Evolutionary conservation across 345 rosid genomes (phyloP).

Genomic region (Chamaenerion angustifolium): DNA sequence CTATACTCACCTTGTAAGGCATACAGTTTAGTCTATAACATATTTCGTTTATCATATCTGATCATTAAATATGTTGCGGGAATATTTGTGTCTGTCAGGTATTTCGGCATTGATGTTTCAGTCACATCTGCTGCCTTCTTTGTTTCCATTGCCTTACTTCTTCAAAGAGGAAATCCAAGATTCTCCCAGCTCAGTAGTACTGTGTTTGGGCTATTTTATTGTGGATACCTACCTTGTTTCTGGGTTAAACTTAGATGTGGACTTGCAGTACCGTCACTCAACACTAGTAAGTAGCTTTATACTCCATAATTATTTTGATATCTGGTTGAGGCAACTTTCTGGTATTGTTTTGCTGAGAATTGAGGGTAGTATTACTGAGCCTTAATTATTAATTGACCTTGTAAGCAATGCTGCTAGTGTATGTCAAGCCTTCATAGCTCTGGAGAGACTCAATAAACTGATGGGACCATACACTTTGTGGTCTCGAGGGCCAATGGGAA

Average conservation of each 20-base stretch:
- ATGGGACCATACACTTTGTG: no score
- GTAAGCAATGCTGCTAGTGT: no score
- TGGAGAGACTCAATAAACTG: no score
- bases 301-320: slow-evolving; percentile 1
- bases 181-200: slow-evolving; percentile 87
- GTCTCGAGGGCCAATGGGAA: no score
- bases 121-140: slow-evolving; percentile 75
- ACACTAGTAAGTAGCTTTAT: slow-evolving; percentile 44
- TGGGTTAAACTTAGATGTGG: slow-evolving; percentile 82
- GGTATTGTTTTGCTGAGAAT: not conserved
- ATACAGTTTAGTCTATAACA: slow-evolving; percentile 2
- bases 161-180: slow-evolving; percentile 81
- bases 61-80: not conserved
- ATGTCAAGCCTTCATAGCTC: no score
- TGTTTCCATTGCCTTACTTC: slow-evolving; percentile 66
- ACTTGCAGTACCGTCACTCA: slow-evolving; percentile 64
- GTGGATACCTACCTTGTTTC: slow-evolving; percentile 88
- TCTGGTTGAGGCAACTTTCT: slow-evolving; percentile 4
- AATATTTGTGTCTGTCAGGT: slow-evolving; percentile 25
- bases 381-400: no score
- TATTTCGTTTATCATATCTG: not conserved
- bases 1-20: slow-evolving; percentile 68
- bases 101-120: slow-evolving; percentile 66
- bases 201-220: slow-evolving; percentile 79
- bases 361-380: no score